Conservation (phyloP, 306 rosid genomes). For the Cucurbita ficifolia region DNA sequence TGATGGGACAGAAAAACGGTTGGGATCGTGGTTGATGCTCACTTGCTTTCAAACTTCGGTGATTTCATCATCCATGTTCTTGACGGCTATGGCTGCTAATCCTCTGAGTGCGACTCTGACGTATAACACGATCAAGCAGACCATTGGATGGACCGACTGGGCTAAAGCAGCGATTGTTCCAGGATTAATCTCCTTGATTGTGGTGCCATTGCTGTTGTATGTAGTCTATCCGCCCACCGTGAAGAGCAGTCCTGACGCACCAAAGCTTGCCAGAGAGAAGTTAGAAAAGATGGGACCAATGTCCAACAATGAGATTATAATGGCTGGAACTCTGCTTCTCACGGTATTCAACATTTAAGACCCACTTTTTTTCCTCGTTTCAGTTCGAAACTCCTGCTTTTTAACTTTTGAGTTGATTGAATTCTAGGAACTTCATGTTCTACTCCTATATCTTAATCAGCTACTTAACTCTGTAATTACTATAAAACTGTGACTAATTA, state of each 20-base stretch:
- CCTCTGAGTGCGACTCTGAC: slow-evolving; percentile 76
- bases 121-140: slow-evolving; percentile 53
- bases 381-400: neutral
- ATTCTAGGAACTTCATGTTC: neutral
- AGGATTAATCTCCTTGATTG: slow-evolving; percentile 64
- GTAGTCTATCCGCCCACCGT: slow-evolving; percentile 74
- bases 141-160: slow-evolving; percentile 96
- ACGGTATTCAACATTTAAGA: slow-evolving; percentile 36
- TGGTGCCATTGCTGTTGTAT: slow-evolving; percentile 75
- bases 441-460: neutral
- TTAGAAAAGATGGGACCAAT: slow-evolving; percentile 84
- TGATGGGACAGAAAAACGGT: slow-evolving; percentile 64
- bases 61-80: slow-evolving; percentile 89
- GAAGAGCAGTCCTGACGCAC: slow-evolving; percentile 86
- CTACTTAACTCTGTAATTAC: neutral
- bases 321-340: slow-evolving; percentile 76
- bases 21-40: slow-evolving; percentile 95
- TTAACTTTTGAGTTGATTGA: neutral
- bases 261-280: slow-evolving; percentile 80
- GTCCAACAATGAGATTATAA: slow-evolving; percentile 61
- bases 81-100: slow-evolving; percentile 97
- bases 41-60: slow-evolving; percentile 94
- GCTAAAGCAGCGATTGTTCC: slow-evolving; percentile 87
- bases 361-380: neutral
- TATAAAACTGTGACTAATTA: neutral